Conservation (phyloP, 257 asterid species). For the Sherardia arvensis region DNA sequence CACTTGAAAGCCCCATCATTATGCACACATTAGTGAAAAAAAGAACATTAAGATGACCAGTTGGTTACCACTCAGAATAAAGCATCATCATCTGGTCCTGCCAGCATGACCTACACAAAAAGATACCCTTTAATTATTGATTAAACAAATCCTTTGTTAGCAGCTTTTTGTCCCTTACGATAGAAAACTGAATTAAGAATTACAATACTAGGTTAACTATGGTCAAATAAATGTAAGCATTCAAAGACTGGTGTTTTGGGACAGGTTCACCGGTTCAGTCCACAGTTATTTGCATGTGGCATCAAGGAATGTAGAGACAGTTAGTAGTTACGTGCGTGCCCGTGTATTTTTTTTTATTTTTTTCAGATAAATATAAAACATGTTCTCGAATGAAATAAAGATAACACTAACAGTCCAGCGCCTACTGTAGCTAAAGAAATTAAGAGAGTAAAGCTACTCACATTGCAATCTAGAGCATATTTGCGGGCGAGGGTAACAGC, state of each 20-base stretch:
- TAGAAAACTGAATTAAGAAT: not conserved
- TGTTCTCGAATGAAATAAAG: not conserved
- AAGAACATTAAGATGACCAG: slow-evolving; percentile 14
- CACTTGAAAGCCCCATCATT: slow-evolving; percentile 23
- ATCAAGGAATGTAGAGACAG: not conserved
- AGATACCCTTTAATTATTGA: not conserved
- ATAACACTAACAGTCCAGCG: not conserved
- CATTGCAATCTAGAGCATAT: slow-evolving; percentile 83
- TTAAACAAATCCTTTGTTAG: not conserved
- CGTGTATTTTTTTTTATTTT: not conserved
- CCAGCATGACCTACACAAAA: slow-evolving; percentile 65
- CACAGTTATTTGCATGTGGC: not conserved
- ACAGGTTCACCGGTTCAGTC: not conserved
- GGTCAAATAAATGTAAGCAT: not conserved
- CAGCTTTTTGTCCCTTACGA: not conserved
- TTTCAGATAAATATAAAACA: not conserved
- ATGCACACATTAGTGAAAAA: slow-evolving; percentile 20
- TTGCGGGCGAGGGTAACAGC: slow-evolving; percentile 67
- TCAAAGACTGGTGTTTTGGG: not conserved
- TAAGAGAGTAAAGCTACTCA: slow-evolving; percentile 30
- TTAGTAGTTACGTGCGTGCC: not conserved
- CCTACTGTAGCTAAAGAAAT: not conserved
- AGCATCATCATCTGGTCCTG: slow-evolving; percentile 96
- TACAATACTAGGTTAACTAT: too few relatives aligned
- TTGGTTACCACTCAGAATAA: slow-evolving; percentile 47